Percentiles rank a stretch among this genome's conserved stretches.
Evolutionary conservation across 345 rosid genomes (phyloP).

Genomic region (Pugionium cornutum): DNA sequence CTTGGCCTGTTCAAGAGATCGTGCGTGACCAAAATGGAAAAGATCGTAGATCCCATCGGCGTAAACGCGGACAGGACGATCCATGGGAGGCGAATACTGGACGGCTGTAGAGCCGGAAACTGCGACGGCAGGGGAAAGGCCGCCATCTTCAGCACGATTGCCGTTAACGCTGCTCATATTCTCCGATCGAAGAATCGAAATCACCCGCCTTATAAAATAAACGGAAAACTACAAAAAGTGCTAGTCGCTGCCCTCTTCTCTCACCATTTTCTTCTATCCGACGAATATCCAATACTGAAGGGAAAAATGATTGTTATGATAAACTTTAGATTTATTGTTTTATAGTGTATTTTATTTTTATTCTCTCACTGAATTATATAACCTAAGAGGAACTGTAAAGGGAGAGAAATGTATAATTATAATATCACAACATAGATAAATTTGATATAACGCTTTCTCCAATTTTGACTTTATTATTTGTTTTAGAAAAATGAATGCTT

Average conservation of each 20-base stretch:
- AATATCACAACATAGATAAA: no score
- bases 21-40: constrained; percentile 95
- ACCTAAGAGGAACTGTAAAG: no score
- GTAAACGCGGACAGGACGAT: constrained; percentile 76
- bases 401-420: no score
- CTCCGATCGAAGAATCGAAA: constrained; percentile 27
- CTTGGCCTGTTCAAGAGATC: constrained; percentile 96
- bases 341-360: neutral
- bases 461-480: neutral
- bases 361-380: no score
- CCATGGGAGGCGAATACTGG: constrained; percentile 40
- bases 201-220: constrained; percentile 19
- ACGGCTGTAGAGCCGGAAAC: constrained; percentile 23
- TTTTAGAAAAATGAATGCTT: neutral
- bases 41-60: constrained; percentile 99
- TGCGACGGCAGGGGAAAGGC: constrained; percentile 27
- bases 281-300: constrained; percentile 15
- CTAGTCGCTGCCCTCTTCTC: constrained; percentile 37
- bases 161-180: constrained; percentile 39
- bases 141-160: constrained; percentile 17
- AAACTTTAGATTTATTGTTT: neutral
- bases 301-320: neutral
- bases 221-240: constrained; percentile 13
- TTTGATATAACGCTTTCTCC: neutral
- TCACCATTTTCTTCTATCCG: neutral